Evolutionary conservation across 441 rosid genomes (phyloP).

Genomic region (Erodium texanum): DNA sequence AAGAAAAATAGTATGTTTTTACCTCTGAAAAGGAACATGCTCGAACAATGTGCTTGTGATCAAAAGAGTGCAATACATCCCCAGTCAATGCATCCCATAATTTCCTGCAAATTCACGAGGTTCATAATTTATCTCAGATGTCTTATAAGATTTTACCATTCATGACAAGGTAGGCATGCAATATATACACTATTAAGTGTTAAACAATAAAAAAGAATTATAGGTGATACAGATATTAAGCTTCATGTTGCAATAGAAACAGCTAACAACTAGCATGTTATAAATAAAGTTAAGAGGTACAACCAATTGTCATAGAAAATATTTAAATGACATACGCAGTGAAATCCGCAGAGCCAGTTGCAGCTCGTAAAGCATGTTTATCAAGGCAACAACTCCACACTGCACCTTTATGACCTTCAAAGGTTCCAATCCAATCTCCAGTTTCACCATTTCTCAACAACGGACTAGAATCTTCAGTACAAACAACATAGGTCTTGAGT

Average conservation of each 20-base stretch:
- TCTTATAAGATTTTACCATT: background rate
- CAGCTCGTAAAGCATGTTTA: conserved; percentile 73
- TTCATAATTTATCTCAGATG: background rate
- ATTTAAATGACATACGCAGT: conserved; percentile 48
- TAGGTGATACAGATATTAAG: background rate
- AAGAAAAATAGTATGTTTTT: conserved; percentile 10
- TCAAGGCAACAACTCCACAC: conserved; percentile 96
- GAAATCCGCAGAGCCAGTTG: conserved; percentile 93
- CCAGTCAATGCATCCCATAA: conserved; percentile 96
- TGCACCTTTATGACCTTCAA: conserved; percentile 96
- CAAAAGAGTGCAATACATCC: conserved; percentile 83
- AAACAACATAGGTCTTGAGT: conserved; percentile 3
- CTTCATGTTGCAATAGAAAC: background rate
- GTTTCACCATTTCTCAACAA: conserved; percentile 98
- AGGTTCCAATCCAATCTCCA: conserved; percentile 97
- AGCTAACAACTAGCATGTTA: background rate
- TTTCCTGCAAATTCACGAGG: conserved; percentile 45
- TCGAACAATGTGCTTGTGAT: conserved; percentile 92
- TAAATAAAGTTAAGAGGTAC: background rate
- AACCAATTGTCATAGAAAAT: background rate
- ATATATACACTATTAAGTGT: background rate
- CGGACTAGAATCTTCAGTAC: conserved; percentile 63
- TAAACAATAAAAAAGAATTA: background rate
- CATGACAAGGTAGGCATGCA: background rate
- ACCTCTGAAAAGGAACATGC: conserved; percentile 95